These are phyloP conservation scores for Violaceomyces palustris DNA, from an alignment of 1,284 basidiomycete species.

Conservation along the genomic window DNA sequence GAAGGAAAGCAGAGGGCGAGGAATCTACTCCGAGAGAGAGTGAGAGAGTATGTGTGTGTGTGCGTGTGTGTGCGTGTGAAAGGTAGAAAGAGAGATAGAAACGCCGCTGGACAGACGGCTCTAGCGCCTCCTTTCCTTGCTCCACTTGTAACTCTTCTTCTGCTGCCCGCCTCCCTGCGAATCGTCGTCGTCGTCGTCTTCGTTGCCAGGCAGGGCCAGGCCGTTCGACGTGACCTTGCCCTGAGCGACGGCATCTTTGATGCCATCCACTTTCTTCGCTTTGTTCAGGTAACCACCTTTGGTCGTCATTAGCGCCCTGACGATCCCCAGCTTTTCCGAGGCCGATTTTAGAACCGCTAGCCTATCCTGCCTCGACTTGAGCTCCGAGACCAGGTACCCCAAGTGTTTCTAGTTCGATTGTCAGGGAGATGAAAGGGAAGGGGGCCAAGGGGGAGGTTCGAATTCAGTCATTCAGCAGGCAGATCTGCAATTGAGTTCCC, in stretches of 20 bases:
- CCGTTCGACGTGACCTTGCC: conserved; percentile 32
- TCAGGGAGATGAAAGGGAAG: too few species aligned
- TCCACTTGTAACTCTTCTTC: conserved; percentile 28
- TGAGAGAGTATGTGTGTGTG: too few species aligned
- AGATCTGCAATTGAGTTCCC: too few species aligned
- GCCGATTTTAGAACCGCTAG: conserved; percentile 35
- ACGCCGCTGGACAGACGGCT: background rate
- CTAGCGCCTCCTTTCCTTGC: conserved; percentile 37
- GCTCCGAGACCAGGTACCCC: conserved; percentile 31
- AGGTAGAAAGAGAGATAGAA: too few species aligned
- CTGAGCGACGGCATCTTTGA: conserved; percentile 24
- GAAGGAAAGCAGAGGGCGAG: too few species aligned
- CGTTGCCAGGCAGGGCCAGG: conserved; percentile 23
- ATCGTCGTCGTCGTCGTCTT: conserved; percentile 19
- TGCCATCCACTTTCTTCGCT: conserved; percentile 7
- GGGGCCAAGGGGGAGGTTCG: too few species aligned
- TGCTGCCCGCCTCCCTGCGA: conserved; percentile 1
- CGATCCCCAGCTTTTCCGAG: conserved; percentile 34
- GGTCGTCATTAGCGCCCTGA: conserved; percentile 42
- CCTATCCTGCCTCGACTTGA: conserved; percentile 33
- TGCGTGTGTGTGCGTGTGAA: too few species aligned
- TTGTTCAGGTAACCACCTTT: conserved; percentile 17
- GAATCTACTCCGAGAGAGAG: too few species aligned
- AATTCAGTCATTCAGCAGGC: too few species aligned
- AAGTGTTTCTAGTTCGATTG: conserved; percentile 34